A percentile compares a stretch with the other conserved stretches of the same genome.
Conservation (phyloP, 2,329 filamentous ascomycete species). For the Fusarium brevicatenulatum region DNA sequence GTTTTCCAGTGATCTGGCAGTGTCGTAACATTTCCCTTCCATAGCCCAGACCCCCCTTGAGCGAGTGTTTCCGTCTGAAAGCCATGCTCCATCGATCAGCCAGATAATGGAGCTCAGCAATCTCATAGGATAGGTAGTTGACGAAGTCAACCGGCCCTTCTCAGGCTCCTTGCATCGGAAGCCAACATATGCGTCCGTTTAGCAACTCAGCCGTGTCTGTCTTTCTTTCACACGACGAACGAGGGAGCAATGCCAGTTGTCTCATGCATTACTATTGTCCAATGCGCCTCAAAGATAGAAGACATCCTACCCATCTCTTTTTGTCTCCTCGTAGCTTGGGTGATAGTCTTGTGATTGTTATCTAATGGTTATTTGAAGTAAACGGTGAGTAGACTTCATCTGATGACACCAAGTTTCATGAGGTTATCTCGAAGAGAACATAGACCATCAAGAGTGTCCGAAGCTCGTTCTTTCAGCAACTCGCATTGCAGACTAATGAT, state of each 20-base stretch:
- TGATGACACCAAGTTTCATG: slow-evolving; percentile 17
- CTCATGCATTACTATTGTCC: background rate
- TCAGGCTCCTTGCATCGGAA: background rate
- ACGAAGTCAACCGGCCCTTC: background rate
- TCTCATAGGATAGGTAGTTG: background rate
- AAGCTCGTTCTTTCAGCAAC: slow-evolving; percentile 35
- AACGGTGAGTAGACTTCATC: background rate
- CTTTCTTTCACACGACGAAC: background rate
- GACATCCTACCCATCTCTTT: background rate
- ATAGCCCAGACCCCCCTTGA: background rate
- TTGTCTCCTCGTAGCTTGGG: background rate
- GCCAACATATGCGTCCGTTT: background rate
- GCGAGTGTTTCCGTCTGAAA: background rate
- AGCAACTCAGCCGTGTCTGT: background rate
- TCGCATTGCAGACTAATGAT: slow-evolving; percentile 45
- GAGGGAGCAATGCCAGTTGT: background rate
- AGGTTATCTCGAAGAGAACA: slow-evolving; percentile 15
- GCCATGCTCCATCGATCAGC: background rate
- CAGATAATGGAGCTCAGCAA: background rate
- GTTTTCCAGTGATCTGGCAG: slow-evolving; percentile 50
- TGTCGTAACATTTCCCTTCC: background rate
- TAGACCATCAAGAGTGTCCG: slow-evolving; percentile 31
- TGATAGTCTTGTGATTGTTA: too few relatives aligned
- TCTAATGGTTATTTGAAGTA: background rate
- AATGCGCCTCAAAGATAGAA: background rate